Percentiles rank a stretch among this genome's conserved stretches.
phyloP scores from a whole-genome alignment of 495 filamentous ascomycete genomes.

The Neurospora cerealis region DNA sequence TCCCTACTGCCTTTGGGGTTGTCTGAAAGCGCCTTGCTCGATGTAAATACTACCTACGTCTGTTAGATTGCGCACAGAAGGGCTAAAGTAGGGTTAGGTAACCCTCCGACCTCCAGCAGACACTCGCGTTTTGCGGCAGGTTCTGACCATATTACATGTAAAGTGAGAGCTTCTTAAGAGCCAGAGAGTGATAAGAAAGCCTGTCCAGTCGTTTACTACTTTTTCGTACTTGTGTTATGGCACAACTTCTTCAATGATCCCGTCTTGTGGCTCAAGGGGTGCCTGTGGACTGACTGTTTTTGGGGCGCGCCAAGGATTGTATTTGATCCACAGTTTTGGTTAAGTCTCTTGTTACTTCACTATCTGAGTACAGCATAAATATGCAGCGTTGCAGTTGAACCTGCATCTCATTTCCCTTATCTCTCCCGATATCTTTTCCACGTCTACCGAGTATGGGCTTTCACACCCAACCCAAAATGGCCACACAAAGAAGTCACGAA shows the following conservation, averaged over 20 bases:
- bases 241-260: not conserved
- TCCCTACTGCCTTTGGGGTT: not conserved
- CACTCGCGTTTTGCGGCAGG: not conserved
- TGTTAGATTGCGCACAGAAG: not conserved
- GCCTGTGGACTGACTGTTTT: not conserved
- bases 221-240: not conserved
- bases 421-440: not conserved
- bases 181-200: not conserved
- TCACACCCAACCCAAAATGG: not conserved
- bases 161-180: not conserved
- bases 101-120: not conserved
- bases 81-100: not conserved
- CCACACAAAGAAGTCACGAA: not conserved
- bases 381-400: not conserved
- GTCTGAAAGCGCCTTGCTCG: not conserved
- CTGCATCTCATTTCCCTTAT: not conserved
- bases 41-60: not conserved
- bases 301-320: not conserved
- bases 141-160: not conserved
- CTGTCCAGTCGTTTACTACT: not conserved
- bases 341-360: not conserved
- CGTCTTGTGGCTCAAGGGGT: not conserved
- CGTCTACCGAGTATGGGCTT: not conserved
- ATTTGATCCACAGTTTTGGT: not conserved
- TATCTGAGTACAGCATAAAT: not conserved